These are phyloP conservation scores for Aechmea fasciata DNA, from an alignment of 176 grass and related monocot genomes.

Conservation along the genomic window DNA sequence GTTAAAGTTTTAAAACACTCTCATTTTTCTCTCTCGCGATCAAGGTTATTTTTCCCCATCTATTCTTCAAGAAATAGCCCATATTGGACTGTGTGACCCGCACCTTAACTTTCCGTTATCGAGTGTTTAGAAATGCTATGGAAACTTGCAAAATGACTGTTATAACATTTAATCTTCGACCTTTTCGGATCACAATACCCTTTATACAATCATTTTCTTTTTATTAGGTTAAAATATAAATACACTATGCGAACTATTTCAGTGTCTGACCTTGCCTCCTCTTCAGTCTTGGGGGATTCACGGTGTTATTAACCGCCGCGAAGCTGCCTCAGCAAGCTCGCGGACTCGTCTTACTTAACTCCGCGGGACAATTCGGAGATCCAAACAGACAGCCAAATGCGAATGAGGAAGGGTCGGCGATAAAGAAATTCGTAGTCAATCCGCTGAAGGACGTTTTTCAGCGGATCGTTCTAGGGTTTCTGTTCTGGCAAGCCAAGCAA, in stretches of 20 bases:
- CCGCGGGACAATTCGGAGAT: conserved; percentile 79
- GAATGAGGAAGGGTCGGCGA: conserved; percentile 17
- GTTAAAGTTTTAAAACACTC: conserved; percentile 10
- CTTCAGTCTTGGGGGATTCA: conserved; percentile 69
- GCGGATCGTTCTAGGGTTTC: conserved; percentile 48
- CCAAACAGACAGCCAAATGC: conserved; percentile 29
- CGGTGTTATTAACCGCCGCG: conserved; percentile 65
- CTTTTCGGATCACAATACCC: neutral
- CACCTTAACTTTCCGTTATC: too few species aligned
- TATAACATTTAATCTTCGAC: too few species aligned
- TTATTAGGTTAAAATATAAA: too few species aligned
- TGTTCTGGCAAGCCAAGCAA: conserved; percentile 99
- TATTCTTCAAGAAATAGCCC: too few species aligned
- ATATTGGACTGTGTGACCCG: too few species aligned
- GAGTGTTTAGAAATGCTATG: too few species aligned
- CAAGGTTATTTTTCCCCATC: too few species aligned
- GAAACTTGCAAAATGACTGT: too few species aligned
- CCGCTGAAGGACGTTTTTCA: conserved; percentile 71
- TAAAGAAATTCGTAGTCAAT: conserved; percentile 48
- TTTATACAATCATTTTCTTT: too few species aligned
- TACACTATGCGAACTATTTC: too few species aligned
- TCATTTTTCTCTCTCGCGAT: too few species aligned
- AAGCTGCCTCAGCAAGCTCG: conserved; percentile 45
- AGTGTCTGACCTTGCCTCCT: neutral
- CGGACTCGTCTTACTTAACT: conserved; percentile 81